Base-by-base conservation (phyloP, 768 basidiomycete species). In the Kwoniella pini region DNA sequence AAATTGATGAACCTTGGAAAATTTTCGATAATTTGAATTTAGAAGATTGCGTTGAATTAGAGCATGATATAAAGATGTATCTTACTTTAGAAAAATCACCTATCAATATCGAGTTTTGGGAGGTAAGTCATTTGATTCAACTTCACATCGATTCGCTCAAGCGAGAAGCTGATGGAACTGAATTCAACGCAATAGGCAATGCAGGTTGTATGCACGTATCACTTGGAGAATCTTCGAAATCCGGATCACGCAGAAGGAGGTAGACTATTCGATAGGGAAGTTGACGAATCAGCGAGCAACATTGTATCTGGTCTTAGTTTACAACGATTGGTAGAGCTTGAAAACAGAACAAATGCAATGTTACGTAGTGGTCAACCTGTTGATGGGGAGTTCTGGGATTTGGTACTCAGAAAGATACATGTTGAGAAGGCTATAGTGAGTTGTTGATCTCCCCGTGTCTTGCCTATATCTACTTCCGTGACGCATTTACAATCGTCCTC, bases 361-460 rank as follows among this genome's bases (percentile, higher is more conserved):
- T 84, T 98, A 2, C 81, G 85, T 0, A 91, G 91, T 64, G 91
- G 93, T 31, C 94, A 97, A 79, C 93, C 93, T 1, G 85, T 99
- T 33, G 96, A 99, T 79, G 89, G 87, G 11, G 96, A 99, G 77
- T 99, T 98, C 75, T 99, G 96, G 96, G 96, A 98, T 79, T 83
- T 86, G 46, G 80, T 99, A 7, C 79, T 98, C 57, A 90, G 92
- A 79, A 96, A 90, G 77, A 79, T 99, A 31, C 81, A 97, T 22
- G 95, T 98, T 2, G 96, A 91, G 88, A 98, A 98, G 80, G 89
- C 96, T 21, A 97, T 97, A 82, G 93, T 91, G 68, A 49, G 69
- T 66, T 1, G 1, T 6, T 57, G 45, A 9, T 42, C 6, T 42
- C 17, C 54, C 15, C 19, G 28, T 48, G 19, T 24, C 7, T n/a